These are phyloP conservation scores for Trichoderma cornu-damae DNA, from an alignment of 2,329 filamentous ascomycete genomes.

Conservation along the genomic window DNA sequence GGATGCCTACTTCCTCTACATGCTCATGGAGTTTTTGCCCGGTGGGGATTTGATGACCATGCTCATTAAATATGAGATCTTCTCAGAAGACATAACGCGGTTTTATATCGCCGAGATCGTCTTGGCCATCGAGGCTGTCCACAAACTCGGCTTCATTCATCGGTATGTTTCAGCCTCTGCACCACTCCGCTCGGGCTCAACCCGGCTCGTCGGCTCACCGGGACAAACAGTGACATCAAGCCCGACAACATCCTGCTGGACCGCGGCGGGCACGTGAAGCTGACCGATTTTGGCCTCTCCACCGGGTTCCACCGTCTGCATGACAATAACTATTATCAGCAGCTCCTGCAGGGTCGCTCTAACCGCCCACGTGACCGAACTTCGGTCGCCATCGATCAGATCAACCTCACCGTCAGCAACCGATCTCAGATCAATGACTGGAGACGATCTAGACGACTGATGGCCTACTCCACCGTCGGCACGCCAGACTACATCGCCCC, in stretches of 20 bases:
- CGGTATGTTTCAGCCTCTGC: slow-evolving; percentile 68
- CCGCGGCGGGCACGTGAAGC: slow-evolving; percentile 91
- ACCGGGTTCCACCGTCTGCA: slow-evolving; percentile 98
- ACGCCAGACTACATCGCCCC: slow-evolving; percentile 98
- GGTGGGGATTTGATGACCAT: slow-evolving; percentile 99
- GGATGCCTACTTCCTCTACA: slow-evolving; percentile 91
- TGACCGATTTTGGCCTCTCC: slow-evolving; percentile 96
- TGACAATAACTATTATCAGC: slow-evolving; percentile 97
- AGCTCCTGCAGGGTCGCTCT: slow-evolving; percentile 77
- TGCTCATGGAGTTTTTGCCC: slow-evolving; percentile 98
- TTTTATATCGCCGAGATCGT: slow-evolving; percentile 99
- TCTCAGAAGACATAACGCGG: slow-evolving; percentile 95
- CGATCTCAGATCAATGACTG: slow-evolving; percentile 98
- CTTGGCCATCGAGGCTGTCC: slow-evolving; percentile 95
- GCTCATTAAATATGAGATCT: slow-evolving; percentile 99
- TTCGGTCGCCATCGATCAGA: slow-evolving; percentile 94
- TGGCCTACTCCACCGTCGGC: slow-evolving; percentile 97
- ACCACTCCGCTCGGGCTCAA: no score
- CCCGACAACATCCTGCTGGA: slow-evolving; percentile 98
- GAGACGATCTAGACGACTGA: slow-evolving; percentile 89
- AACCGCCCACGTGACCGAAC: slow-evolving; percentile 74
- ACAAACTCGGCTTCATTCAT: slow-evolving; percentile 97
- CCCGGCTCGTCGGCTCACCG: background rate
- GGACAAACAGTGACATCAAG: slow-evolving; percentile 77
- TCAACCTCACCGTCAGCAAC: slow-evolving; percentile 96